These are phyloP conservation scores for Russula foetens DNA, from an alignment of 768 basidiomycete species.

Conservation along the genomic window DNA sequence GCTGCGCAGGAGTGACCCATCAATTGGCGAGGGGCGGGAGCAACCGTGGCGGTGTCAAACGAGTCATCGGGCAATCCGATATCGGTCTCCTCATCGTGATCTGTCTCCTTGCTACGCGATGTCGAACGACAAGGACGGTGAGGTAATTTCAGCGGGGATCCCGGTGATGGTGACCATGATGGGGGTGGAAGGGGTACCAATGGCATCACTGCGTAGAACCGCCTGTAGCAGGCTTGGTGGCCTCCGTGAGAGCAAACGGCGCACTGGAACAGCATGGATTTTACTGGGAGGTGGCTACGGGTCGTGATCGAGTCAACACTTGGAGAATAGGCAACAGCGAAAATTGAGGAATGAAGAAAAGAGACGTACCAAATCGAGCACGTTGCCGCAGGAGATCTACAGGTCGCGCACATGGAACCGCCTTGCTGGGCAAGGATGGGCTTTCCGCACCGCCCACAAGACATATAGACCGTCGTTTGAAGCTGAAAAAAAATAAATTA, in stretches of 20 bases:
- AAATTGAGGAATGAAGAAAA: background rate
- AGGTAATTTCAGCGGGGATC: slow-evolving; percentile 12
- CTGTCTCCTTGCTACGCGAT: slow-evolving; percentile 20
- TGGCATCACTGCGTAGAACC: slow-evolving; percentile 54
- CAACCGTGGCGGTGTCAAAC: background rate
- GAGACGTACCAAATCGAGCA: slow-evolving; percentile 69
- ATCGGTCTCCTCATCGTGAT: slow-evolving; percentile 2
- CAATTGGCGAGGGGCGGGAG: slow-evolving; percentile 19
- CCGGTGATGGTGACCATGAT: slow-evolving; percentile 26
- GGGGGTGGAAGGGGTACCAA: slow-evolving; percentile 39
- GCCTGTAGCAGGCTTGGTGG: slow-evolving; percentile 68
- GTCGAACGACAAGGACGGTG: slow-evolving; percentile 16
- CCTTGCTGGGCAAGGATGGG: slow-evolving; percentile 41
- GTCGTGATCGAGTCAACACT: background rate
- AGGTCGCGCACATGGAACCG: slow-evolving; percentile 50
- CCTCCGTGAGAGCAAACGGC: slow-evolving; percentile 74
- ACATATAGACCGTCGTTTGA: slow-evolving; percentile 62
- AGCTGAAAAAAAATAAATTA: slow-evolving; percentile 34
- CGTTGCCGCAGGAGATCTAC: slow-evolving; percentile 36
- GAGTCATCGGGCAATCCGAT: slow-evolving; percentile 10
- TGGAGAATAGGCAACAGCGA: background rate
- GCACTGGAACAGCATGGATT: slow-evolving; percentile 62
- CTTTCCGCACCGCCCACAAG: slow-evolving; percentile 64
- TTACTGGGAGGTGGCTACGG: slow-evolving; percentile 67
- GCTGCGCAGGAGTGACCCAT: slow-evolving; percentile 64